Base-by-base conservation (phyloP, 768 basidiomycete genomes). In the Boletus subcaerulescens region DNA sequence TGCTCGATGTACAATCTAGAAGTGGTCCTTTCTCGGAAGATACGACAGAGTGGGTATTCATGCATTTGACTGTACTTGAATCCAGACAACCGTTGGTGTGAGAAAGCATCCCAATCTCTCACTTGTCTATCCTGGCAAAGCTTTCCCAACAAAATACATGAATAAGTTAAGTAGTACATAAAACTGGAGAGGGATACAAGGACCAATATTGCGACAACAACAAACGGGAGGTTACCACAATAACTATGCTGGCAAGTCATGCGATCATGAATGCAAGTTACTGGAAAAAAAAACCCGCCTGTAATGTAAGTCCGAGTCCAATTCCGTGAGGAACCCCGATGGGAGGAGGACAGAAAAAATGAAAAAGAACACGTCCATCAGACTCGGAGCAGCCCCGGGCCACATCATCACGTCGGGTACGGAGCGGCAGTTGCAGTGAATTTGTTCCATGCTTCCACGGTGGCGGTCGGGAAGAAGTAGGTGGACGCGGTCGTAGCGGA, bases 371-470 rank as follows among this genome's bases (percentile, higher is more conserved):
- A 36, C 35, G 35, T 36, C 35, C 7, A 3, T 13, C 35, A 15
- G 35, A 35, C 5, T 15, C 13, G 6, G 24, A 26, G 26, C 7
- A 26, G 26, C 26, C 24, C 5, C 24, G 24, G 22, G 4, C 4
- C 24, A 9, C 26, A 9, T 9, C 26, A 29, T 35, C 33, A 14
- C 11, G 33, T 33, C 8, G 38, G 38, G 6, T 14, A 11, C 5
- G 33, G 12, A 18, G 75, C 71, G 32, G 73, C 75, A 1, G 80
- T 77, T 20, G 64, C 67, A 18, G 82, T 74, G 58, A 79, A 84
- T 4, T 72, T 66, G 31, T 76, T 61, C 85, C 85, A 86, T 1
- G 83, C 82, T 6, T 74, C 75, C 44, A 80, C 75, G 3, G 84
- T 86, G 1, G 78, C 78, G 0, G 74, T 65, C 11, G 85, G 83